These are phyloP conservation scores for Rhodofomes roseus DNA, from an alignment of 1,284 basidiomycete genomes.

Conservation along the genomic window DNA sequence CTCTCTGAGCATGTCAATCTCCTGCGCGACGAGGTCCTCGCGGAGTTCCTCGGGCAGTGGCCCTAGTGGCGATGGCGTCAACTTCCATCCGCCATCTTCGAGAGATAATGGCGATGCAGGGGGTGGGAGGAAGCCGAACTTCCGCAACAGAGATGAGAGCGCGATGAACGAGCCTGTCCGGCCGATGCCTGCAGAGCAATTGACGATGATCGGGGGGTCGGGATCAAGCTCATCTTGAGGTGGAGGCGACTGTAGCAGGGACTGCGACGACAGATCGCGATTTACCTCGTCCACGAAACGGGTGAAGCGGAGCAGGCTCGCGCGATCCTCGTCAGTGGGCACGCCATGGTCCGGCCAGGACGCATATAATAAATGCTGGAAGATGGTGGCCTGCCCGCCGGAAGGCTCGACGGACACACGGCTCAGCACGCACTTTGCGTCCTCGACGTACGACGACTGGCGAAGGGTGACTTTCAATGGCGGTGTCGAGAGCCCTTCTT, in stretches of 20 bases:
- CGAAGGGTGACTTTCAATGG: conserved; percentile 55
- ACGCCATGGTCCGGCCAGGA: conserved; percentile 86
- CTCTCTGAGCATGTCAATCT: conserved; percentile 76
- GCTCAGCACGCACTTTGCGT: conserved; percentile 62
- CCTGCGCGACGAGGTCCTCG: conserved; percentile 65
- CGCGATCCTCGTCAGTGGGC: conserved; percentile 53
- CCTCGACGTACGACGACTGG: conserved; percentile 38
- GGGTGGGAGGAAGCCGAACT: conserved; percentile 45
- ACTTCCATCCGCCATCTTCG: conserved; percentile 22
- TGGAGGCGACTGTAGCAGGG: conserved; percentile 8
- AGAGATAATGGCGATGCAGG: conserved; percentile 20
- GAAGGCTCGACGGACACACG: conserved; percentile 37
- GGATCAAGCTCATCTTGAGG: conserved; percentile 31
- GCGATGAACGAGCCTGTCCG: conserved; percentile 88
- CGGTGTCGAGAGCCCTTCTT: conserved; percentile 34
- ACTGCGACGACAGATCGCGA: conserved; percentile 38
- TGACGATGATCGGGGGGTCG: conserved; percentile 76
- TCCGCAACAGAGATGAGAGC: conserved; percentile 67
- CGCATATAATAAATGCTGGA: conserved; percentile 70
- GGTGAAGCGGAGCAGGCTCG: conserved; percentile 57
- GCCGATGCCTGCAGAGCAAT: conserved; percentile 88
- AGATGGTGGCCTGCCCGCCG: conserved; percentile 35
- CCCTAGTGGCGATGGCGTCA: conserved; percentile 50
- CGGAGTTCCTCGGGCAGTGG: conserved; percentile 43
- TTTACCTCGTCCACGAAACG: conserved; percentile 60